These are phyloP conservation scores for Pseudozyma thailandica DNA, from an alignment of 1,284 basidiomycete species.

Conservation along the genomic window DNA sequence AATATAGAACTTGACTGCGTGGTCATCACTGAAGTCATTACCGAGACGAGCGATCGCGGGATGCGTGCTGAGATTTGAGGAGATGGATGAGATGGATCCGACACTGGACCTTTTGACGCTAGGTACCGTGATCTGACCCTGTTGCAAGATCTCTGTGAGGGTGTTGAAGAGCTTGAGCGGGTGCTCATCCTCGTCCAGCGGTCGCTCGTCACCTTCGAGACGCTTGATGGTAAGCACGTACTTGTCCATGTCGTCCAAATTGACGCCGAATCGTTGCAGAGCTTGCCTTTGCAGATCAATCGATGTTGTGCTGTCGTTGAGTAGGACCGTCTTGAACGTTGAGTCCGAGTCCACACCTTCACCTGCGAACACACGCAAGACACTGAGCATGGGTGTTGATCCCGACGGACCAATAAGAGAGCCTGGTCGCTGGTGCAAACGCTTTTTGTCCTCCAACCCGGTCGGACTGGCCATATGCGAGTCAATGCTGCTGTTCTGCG, in stretches of 20 bases:
- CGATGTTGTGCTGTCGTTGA: slow-evolving; percentile 85
- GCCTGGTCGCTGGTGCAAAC: slow-evolving; percentile 54
- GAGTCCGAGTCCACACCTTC: slow-evolving; percentile 83
- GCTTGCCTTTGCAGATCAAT: slow-evolving; percentile 88
- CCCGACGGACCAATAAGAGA: slow-evolving; percentile 66
- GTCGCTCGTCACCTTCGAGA: slow-evolving; percentile 81
- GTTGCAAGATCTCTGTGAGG: slow-evolving; percentile 73
- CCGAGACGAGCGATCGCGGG: slow-evolving; percentile 90
- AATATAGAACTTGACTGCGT: slow-evolving; percentile 93
- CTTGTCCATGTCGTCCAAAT: slow-evolving; percentile 71
- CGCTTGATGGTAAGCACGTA: slow-evolving; percentile 94
- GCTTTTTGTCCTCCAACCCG: slow-evolving; percentile 18
- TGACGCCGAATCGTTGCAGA: slow-evolving; percentile 84
- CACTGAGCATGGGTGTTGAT: slow-evolving; percentile 85
- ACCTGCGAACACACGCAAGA: slow-evolving; percentile 93
- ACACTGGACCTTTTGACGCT: slow-evolving; percentile 87
- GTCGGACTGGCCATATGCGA: slow-evolving; percentile 9
- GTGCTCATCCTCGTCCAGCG: slow-evolving; percentile 77
- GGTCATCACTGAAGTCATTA: slow-evolving; percentile 96
- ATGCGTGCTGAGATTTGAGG: slow-evolving; percentile 88
- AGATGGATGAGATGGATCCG: slow-evolving; percentile 89
- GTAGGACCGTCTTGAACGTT: slow-evolving; percentile 95
- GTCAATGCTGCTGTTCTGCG: slow-evolving; percentile 31
- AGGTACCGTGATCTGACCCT: slow-evolving; percentile 72
- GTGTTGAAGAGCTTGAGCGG: slow-evolving; percentile 88